A percentile compares a stretch with the other conserved stretches of the same genome.
Conservation (phyloP, 495 filamentous ascomycete genomes). For the Penicillium turbatum region DNA sequence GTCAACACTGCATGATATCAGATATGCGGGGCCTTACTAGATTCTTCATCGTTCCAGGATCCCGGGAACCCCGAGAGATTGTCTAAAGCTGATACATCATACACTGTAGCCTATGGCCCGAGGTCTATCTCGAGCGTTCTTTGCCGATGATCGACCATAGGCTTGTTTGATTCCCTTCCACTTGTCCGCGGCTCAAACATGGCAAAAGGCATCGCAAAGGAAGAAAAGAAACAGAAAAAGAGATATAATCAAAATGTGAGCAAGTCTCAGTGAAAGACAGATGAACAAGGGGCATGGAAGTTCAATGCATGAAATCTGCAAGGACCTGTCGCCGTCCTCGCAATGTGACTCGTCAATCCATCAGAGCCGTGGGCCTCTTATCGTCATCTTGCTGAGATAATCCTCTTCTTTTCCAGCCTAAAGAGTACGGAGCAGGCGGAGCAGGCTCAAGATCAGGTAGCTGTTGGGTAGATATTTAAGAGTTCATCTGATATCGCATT, state of each 20-base stretch:
- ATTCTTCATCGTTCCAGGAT: slow-evolving; percentile 11
- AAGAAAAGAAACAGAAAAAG: neutral
- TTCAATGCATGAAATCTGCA: slow-evolving; percentile 32
- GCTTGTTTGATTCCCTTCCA: neutral
- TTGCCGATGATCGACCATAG: neutral
- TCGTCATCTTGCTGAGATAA: slow-evolving; percentile 21
- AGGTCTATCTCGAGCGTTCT: neutral
- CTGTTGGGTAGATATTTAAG: slow-evolving; percentile 1
- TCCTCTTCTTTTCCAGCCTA: neutral
- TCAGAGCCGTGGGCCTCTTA: slow-evolving; percentile 23
- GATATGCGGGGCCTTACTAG: slow-evolving; percentile 11
- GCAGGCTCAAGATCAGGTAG: neutral
- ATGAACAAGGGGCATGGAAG: slow-evolving; percentile 8
- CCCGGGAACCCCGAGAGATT: slow-evolving; percentile 10
- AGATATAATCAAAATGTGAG: neutral
- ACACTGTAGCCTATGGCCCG: neutral
- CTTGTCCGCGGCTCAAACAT: neutral
- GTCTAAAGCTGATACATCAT: neutral
- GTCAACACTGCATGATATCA: slow-evolving; percentile 12
- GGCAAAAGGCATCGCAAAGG: neutral
- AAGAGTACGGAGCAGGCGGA: neutral
- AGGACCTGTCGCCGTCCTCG: slow-evolving; percentile 32
- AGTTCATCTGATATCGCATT: neutral
- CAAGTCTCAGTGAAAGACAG: neutral
- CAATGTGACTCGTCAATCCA: slow-evolving; percentile 33